Conservation (phyloP, 179 eudicot species). For the Vitellaria paradoxa region DNA sequence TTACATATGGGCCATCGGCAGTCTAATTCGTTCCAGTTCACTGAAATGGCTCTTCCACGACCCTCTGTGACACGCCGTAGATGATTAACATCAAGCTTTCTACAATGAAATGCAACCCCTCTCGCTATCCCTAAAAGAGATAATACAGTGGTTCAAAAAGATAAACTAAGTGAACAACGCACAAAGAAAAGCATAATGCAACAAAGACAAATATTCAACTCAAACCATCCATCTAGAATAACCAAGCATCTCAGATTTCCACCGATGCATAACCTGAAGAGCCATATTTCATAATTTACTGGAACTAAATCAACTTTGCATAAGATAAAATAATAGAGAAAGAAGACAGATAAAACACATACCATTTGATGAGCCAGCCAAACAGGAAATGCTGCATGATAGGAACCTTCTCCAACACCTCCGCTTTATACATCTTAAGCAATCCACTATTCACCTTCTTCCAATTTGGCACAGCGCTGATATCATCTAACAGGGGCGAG, state of each 20-base stretch:
- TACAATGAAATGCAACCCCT: neutral
- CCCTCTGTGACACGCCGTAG: neutral
- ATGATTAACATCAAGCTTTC: neutral
- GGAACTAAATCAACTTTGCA: no score
- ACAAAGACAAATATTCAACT: no score
- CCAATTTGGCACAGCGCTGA: slow-evolving; percentile 91
- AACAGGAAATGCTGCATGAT: slow-evolving; percentile 96
- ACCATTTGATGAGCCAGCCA: slow-evolving; percentile 89
- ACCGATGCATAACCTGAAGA: no score
- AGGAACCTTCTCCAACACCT: slow-evolving; percentile 92
- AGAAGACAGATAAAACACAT: slow-evolving; percentile 13
- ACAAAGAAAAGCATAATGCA: no score
- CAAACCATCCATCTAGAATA: no score
- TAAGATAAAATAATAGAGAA: neutral
- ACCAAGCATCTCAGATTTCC: no score
- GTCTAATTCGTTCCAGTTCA: neutral
- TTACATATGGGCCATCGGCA: neutral
- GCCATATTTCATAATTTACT: no score
- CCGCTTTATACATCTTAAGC: slow-evolving; percentile 94
- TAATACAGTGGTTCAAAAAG: no score
- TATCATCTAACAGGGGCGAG: slow-evolving; percentile 90
- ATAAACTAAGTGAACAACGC: no score
- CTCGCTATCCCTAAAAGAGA: no score
- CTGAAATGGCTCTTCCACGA: neutral
- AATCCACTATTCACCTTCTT: slow-evolving; percentile 85